Evolutionary conservation across 2,329 filamentous ascomycete species (phyloP).

Genomic region (Sclerotiophoma versabilis): DNA sequence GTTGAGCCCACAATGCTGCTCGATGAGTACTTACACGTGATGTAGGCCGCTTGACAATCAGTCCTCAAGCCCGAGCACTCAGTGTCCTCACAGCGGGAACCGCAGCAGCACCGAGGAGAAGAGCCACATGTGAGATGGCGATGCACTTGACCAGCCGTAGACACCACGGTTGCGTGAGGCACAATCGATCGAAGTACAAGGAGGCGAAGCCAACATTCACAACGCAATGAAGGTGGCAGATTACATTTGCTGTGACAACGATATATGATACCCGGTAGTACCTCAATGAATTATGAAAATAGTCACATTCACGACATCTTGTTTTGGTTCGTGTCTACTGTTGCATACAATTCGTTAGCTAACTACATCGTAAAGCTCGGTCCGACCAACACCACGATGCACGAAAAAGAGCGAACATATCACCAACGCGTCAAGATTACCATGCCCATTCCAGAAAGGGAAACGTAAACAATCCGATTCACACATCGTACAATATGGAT

Average conservation of each 20-base stretch:
- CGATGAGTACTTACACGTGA: conserved; percentile 17
- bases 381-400: background rate
- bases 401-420: background rate
- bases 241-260: background rate
- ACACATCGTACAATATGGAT: background rate
- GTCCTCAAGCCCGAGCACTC: conserved; percentile 13
- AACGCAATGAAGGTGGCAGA: background rate
- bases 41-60: conserved; percentile 19
- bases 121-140: conserved; percentile 14
- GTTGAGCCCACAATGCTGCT: background rate
- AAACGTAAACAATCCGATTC: too few relatives aligned
- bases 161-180: background rate
- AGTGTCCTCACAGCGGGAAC: conserved; percentile 11
- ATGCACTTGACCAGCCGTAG: conserved; percentile 9
- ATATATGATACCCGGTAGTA: conserved; percentile 20
- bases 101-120: conserved; percentile 24
- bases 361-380: background rate
- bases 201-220: background rate
- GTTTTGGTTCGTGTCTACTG: too few relatives aligned
- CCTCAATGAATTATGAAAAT: conserved; percentile 10
- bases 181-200: background rate
- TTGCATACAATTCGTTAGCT: too few relatives aligned
- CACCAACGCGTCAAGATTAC: background rate
- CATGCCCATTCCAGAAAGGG: too few relatives aligned
- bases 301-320: background rate